Conservation (phyloP, 768 basidiomycete species). For the Boletus coccyginus region DNA sequence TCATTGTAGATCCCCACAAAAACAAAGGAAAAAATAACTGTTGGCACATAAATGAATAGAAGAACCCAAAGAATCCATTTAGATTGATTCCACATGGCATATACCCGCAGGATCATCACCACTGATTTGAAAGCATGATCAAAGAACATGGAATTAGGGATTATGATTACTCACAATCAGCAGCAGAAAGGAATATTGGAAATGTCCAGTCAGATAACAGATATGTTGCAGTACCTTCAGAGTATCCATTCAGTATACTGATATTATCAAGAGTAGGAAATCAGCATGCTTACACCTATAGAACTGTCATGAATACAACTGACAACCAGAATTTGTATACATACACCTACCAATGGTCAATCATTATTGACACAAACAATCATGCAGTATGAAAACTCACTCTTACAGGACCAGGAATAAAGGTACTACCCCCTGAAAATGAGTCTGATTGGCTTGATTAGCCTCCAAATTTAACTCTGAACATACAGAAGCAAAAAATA, state of each 20-base stretch:
- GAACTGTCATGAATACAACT: neutral
- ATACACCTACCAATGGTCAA: neutral
- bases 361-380: too few species aligned
- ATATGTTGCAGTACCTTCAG: neutral
- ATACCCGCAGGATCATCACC: too few species aligned
- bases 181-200: neutral
- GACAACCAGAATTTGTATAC: neutral
- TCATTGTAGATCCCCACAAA: too few species aligned
- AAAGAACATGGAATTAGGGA: too few species aligned
- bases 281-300: slow-evolving; percentile 3
- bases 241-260: neutral
- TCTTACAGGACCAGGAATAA: neutral
- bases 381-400: neutral
- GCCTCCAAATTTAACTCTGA: neutral
- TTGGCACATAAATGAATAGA: too few species aligned
- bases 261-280: too few species aligned
- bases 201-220: neutral
- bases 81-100: too few species aligned
- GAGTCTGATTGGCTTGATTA: too few species aligned
- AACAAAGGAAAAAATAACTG: too few species aligned
- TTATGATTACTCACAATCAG: neutral
- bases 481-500: neutral
- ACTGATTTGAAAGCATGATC: too few species aligned
- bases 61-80: too few species aligned
- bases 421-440: neutral